Base-by-base conservation (phyloP, 257 asterid species). In the Nicotiana tabacum region DNA sequence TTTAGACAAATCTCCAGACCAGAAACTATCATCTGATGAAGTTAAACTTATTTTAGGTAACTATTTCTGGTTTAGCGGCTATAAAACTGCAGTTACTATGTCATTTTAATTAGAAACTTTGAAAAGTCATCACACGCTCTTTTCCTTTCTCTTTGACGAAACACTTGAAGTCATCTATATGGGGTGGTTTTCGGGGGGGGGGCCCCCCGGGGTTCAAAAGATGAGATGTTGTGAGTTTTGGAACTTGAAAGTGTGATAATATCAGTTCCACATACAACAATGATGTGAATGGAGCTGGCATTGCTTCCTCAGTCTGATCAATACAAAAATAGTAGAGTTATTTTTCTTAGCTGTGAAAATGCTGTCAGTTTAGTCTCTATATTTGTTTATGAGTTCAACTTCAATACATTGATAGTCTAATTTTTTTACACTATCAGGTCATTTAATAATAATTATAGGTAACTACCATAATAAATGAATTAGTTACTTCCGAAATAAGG, bases 21-120 rank as follows among this genome's bases (percentile, higher is more conserved):
- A 89, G 83, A 88, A 86, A 72, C 86, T 90, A 84, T 84, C 91
- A 9, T 70, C 90, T 27, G 94, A 94, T 85, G 88, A 94, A 84
- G 87, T 85, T 58, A 76, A 85, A 82, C 85, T 37, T 37, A 89
- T 96, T 80, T 85, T 96, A 56, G 97, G 99, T 96, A 92, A 85
- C 64, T 51, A 76, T 7, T 51, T 72, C 24, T 24, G 8, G 60
- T 43, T 72, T 21, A 72, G 78, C 13, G 37, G 15, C 24, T 72
- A 11, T 72, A 24, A 46, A n/a, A 51, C 27, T 48, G 17, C 80
- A 76, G 7, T 74, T 15, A 27, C 80, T 13, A 2, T 48, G 10
- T 1, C 80, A 12, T 46, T 74, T 60, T 60, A 4, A 8, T 60
- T 60, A 60, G 30, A 21, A 60, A n/a, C 27, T 60, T 60, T 21